phyloP scores from a whole-genome alignment of 495 filamentous ascomycete genomes.

The Aspergillus saccharolyticus region DNA sequence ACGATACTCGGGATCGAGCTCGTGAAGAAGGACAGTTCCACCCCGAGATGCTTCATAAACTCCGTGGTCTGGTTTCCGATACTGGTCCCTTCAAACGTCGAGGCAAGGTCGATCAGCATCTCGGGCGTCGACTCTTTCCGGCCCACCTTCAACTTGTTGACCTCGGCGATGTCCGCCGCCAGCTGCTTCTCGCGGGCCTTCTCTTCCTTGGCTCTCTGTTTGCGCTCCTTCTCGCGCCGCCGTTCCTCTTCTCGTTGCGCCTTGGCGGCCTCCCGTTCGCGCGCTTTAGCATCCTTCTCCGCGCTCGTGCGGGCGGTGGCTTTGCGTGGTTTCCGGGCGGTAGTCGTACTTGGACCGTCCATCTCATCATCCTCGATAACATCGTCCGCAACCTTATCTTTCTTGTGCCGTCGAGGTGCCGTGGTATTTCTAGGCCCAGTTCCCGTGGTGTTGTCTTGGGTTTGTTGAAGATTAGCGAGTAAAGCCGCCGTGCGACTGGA shows the following conservation, averaged over 20 bases:
- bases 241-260: conserved; percentile 41
- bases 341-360: not conserved
- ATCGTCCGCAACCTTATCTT: conserved; percentile 3
- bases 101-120: conserved; percentile 79
- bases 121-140: conserved; percentile 72
- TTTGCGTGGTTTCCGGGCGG: conserved; percentile 20
- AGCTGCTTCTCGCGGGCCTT: conserved; percentile 60
- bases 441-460: conserved; percentile 6
- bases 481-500: conserved; percentile 39
- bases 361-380: conserved; percentile 25
- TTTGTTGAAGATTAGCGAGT: conserved; percentile 26
- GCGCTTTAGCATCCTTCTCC: conserved; percentile 53
- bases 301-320: conserved; percentile 31
- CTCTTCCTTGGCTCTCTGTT: conserved; percentile 46
- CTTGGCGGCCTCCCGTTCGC: conserved; percentile 45
- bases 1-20: conserved; percentile 56
- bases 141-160: conserved; percentile 70
- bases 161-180: conserved; percentile 64
- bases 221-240: conserved; percentile 46
- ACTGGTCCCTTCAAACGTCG: conserved; percentile 43
- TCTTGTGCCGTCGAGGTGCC: conserved; percentile 1
- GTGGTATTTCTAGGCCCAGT: conserved; percentile 3
- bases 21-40: conserved; percentile 47
- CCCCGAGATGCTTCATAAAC: conserved; percentile 54
- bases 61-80: conserved; percentile 47